phyloP scores from a whole-genome alignment of 192 early-diverging fungal species.

The Entophlyctis luteolus region DNA sequence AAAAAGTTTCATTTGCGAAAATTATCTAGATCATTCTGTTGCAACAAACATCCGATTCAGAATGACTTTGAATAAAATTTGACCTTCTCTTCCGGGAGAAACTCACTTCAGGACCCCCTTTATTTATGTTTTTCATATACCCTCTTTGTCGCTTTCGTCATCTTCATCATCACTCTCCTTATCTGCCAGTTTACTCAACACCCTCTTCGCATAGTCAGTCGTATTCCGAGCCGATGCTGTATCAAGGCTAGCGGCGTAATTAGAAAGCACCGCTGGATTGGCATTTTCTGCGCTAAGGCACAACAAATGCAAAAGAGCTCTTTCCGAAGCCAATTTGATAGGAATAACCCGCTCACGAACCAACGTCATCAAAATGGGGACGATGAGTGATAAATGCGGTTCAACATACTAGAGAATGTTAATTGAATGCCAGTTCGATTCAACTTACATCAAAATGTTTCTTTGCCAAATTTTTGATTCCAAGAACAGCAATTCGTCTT shows the following conservation, averaged over 20 bases:
- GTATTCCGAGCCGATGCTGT: constrained; percentile 37
- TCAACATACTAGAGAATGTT: constrained; percentile 28
- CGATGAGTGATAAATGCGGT: constrained; percentile 50
- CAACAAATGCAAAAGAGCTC: constrained; percentile 68
- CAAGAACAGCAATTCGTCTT: constrained; percentile 40
- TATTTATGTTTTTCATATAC: too few species aligned
- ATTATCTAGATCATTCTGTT: too few species aligned
- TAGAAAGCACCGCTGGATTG: constrained; percentile 34
- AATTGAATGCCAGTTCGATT: constrained; percentile 11
- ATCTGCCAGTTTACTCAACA: constrained; percentile 49
- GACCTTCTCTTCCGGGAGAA: too few species aligned
- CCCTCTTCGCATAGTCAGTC: constrained; percentile 48
- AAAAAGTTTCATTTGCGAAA: too few species aligned
- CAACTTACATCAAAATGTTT: constrained; percentile 28
- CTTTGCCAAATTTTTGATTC: constrained; percentile 48
- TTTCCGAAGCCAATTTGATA: constrained; percentile 82
- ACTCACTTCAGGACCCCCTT: too few species aligned
- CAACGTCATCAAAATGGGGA: constrained; percentile 64
- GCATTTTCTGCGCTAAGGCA: constrained; percentile 45
- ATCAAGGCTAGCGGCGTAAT: constrained; percentile 40
- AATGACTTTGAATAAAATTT: too few species aligned
- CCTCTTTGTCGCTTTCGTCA: background rate
- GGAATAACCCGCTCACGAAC: constrained; percentile 77
- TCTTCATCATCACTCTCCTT: constrained; percentile 44
- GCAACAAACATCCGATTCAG: too few species aligned